Evolutionary conservation across 2,329 filamentous ascomycete genomes (phyloP).

Genomic region (Pseudogymnoascus sp.): DNA sequence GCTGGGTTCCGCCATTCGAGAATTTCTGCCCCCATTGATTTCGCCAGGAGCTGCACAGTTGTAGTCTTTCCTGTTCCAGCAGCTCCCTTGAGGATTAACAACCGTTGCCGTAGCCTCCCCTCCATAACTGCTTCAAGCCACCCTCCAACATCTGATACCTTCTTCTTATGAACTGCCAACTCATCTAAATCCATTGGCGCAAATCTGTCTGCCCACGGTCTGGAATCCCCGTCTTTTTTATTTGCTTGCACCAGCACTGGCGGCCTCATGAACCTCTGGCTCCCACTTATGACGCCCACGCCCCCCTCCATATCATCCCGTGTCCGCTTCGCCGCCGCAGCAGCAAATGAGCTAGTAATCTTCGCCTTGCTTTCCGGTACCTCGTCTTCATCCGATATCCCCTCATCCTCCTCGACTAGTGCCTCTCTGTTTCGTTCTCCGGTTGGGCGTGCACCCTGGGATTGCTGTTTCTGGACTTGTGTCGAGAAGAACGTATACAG

Average conservation of each 20-base stretch:
- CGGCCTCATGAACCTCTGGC: conserved; percentile 49
- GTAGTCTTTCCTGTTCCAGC: conserved; percentile 92
- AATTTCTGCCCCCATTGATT: conserved; percentile 68
- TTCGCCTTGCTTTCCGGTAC: conserved; percentile 46
- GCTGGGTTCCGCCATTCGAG: conserved; percentile 88
- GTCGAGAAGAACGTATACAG: conserved; percentile 56
- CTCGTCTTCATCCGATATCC: conserved; percentile 56
- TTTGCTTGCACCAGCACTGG: conserved; percentile 28
- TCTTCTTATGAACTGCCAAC: conserved; percentile 89
- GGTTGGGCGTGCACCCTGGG: conserved; percentile 40
- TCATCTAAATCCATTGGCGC: conserved; percentile 70
- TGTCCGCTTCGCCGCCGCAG: conserved; percentile 50
- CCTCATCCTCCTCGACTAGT: conserved; percentile 22
- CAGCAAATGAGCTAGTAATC: conserved; percentile 49
- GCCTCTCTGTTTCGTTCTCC: conserved; percentile 40
- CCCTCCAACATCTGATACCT: conserved; percentile 74
- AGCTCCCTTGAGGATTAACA: conserved; percentile 82
- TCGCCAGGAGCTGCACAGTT: conserved; percentile 71
- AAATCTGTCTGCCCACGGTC: conserved; percentile 86
- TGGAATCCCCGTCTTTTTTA: conserved; percentile 46
- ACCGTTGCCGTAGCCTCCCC: conserved; percentile 59
- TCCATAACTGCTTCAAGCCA: conserved; percentile 74
- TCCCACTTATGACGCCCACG: conserved; percentile 31
- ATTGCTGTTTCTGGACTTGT: conserved; percentile 45
- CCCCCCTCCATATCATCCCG: conserved; percentile 32